Evolutionary conservation across 1,284 basidiomycete genomes (phyloP), one percentile per base, ranked within the genome.

Genomic region (Ceratobasidium sp.): DNA sequence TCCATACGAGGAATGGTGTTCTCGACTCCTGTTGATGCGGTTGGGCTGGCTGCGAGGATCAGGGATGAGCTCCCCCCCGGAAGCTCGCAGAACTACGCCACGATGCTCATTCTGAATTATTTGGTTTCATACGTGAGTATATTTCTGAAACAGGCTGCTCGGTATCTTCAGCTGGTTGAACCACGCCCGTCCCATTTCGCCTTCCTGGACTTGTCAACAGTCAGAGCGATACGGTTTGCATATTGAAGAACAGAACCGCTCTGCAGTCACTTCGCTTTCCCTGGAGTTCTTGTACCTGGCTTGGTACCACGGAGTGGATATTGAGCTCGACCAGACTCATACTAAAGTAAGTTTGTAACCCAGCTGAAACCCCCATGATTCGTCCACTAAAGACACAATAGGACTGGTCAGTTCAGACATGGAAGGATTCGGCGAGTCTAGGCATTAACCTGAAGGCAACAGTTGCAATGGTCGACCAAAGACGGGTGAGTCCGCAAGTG

Each of bases 221-320:
- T 67, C 64, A 16, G 50, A 67, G 9, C 32, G 26, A 55, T 43
- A 55, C 44, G 64, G 64, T 6, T n/a, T 67, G 13, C 49, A 52
- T 3, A 49, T 67, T 3, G 49, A 55, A 52, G 23, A 16, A 41
- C 23, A 47, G 18, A 38, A 32, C 16, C 64, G 50, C 16, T 6
- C 41, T 14, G 64, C 49, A n/a, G 64, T 67, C 13, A n/a, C 50
- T 14, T 67, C 64, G 1, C 64, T 54, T 16, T 55, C 64, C n/a
- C 26, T 67, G 7, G 64, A 67, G 64, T 67, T 54, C 44, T 26
- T 67, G 23, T 67, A 67, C 50, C n/a, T 67, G 64, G 64, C 64
- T 28, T 67, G 64, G 64, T 55, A 41, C 18, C 32, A 67, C 28
- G 64, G 49, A 6, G 64, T 67, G 23, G 64, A 50, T 13, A 55